These are phyloP conservation scores for Lichtheimia ornata DNA, from an alignment of 371 early-diverging fungal species.

Conservation along the genomic window DNA sequence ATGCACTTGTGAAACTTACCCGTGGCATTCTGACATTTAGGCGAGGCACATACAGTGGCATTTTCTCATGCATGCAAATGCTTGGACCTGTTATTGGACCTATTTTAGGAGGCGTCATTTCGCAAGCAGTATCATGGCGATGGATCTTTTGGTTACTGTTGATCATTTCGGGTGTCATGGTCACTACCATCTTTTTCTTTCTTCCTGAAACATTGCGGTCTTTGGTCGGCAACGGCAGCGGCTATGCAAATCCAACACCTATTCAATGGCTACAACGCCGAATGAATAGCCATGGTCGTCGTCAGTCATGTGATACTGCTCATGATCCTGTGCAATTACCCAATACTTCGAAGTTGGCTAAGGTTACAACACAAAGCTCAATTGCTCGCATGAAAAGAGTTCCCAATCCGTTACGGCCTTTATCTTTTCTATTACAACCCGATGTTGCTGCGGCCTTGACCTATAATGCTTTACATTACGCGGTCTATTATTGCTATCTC, in stretches of 20 bases:
- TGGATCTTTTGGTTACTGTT: slow-evolving; percentile 58
- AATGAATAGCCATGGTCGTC: neutral
- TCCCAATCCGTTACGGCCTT: slow-evolving; percentile 9
- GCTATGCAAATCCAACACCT: slow-evolving; percentile 30
- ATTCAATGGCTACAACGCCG: slow-evolving; percentile 14
- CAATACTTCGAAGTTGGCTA: slow-evolving; percentile 1
- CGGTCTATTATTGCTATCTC: slow-evolving; percentile 21
- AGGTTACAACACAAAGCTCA: slow-evolving; percentile 2
- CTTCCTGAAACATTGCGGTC: slow-evolving; percentile 63
- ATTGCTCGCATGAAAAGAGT: neutral
- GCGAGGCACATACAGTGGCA: slow-evolving; percentile 55
- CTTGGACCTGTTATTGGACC: slow-evolving; percentile 53
- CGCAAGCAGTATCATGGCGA: slow-evolving; percentile 16
- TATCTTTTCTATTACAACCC: slow-evolving; percentile 15
- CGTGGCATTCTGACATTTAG: neutral
- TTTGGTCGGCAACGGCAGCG: slow-evolving; percentile 34
- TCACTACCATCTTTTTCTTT: slow-evolving; percentile 44
- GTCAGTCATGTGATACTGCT: neutral
- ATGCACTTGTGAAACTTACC: neutral
- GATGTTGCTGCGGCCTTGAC: slow-evolving; percentile 19
- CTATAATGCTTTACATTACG: slow-evolving; percentile 23
- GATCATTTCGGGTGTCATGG: slow-evolving; percentile 45
- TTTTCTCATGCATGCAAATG: slow-evolving; percentile 40
- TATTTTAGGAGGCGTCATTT: slow-evolving; percentile 29
- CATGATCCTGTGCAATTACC: neutral